Base-by-base conservation (phyloP, 1,284 basidiomycete species). In the Phellopilus nigrolimitatus region DNA sequence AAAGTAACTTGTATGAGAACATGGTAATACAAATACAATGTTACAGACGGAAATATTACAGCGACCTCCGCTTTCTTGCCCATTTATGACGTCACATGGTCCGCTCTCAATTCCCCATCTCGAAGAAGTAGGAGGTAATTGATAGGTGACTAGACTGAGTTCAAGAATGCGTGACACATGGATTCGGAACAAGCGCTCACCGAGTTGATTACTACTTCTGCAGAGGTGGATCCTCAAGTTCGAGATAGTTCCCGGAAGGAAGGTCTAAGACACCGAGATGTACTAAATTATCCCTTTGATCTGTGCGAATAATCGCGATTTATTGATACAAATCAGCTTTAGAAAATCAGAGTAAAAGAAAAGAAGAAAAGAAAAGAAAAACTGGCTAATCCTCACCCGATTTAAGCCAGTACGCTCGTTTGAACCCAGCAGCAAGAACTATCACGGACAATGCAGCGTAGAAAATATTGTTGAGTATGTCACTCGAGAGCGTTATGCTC, bases 201-300 rank as follows among this genome's bases (percentile, higher is more conserved):
- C n/a, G n/a, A n/a, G n/a, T n/a, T n/a, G n/a, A 2, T 6, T 7
- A 44, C 43, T 30, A 50, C 27, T 43, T 50, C 28, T 31, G 21
- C 40, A 33, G 25, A n/a, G 39, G 38, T 7, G 47, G 31, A 19
- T 50, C 48, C 5, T 43, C 48, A 17, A 50, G 30, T 24, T 50
- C 48, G 19, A 36, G 13, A 13, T 50, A 50, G 15, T 19, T 34
- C n/a, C 48, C 40, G 4, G 39, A n/a, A 24, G 48, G 25, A 21
- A 42, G 27, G 10, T 28, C 48, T 12, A n/a, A n/a, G n/a, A n/a
- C n/a, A n/a, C 41, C 30, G n/a, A 50, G 22, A 31, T 43, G 42
- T 19, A 41, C 39, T 21, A 43, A 42, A 21, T 21, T 12, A 9
- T 34, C 31, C 17, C 36, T 33, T 39, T 40, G 47, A 10, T 39